A percentile compares a stretch with the other conserved stretches of the same genome.
Conservation (phyloP, 2,329 filamentous ascomycete genomes). For the Pochonia chlamydosporia region DNA sequence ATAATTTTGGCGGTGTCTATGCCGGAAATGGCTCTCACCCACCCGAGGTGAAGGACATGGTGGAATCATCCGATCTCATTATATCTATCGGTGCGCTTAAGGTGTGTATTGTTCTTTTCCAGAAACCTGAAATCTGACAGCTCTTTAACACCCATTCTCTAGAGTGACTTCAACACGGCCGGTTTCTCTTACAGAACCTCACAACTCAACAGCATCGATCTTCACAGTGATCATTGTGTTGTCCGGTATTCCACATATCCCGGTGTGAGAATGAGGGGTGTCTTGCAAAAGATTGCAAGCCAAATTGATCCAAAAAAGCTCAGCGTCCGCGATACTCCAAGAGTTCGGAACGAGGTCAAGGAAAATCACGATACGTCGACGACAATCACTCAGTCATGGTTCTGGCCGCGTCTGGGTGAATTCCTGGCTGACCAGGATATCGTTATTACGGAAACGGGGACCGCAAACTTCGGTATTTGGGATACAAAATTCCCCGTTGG, state of each 20-base stretch:
- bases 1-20: constrained; percentile 80
- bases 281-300: constrained; percentile 65
- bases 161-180: constrained; percentile 77
- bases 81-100: constrained; percentile 63
- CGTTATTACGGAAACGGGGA: constrained; percentile 82
- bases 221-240: constrained; percentile 67
- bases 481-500: constrained; percentile 71
- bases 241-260: constrained; percentile 78
- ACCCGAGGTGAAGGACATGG: constrained; percentile 52
- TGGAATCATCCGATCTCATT: constrained; percentile 66
- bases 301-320: constrained; percentile 53
- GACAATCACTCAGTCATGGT: constrained; percentile 62
- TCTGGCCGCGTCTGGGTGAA: constrained; percentile 72
- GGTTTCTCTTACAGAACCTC: constrained; percentile 77
- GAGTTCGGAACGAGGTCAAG: constrained; percentile 44
- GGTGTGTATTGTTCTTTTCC: constrained; percentile 15
- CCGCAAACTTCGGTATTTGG: constrained; percentile 82
- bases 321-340: constrained; percentile 45
- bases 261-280: constrained; percentile 69
- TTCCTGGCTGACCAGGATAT: constrained; percentile 71
- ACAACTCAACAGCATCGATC: constrained; percentile 72
- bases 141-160: neutral
- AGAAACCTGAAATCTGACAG: neutral
- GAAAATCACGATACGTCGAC: constrained; percentile 32
- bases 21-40: constrained; percentile 69